Base-by-base conservation (phyloP, 768 basidiomycete genomes). In the Podaxis sp. region DNA sequence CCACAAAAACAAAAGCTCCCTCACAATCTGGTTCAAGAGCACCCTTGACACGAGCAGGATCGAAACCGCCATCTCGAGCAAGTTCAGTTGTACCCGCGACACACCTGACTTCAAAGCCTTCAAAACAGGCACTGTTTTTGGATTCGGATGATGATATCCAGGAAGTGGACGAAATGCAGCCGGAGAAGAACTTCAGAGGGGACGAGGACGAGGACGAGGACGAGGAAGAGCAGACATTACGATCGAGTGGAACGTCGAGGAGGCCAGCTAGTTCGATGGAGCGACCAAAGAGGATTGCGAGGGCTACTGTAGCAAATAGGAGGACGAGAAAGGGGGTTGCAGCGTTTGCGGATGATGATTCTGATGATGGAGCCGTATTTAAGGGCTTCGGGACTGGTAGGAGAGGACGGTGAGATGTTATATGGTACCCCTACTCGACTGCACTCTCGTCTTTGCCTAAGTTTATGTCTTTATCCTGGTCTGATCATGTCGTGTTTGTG, bases 331-430 rank as follows among this genome's bases (percentile, higher is more conserved):
- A 71, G 15, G 69, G 72, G 1, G 75, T 78, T 36, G 72, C 81
- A 11, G 72, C 80, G 17, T 7, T 22, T 46, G 44, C 17, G 3
- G 85, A 86, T 60, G 88, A 90, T 67, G 88, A 89, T 70, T 89
- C 87, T 10, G 90, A 90, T 67, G 86, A 90, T 62, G 89, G 81
- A 5, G 82, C 80, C 30, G 83, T 85, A n/a, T 91, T 91, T 75
- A 84, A 82, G 66, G 88, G 88, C 5, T 88, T 88, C 66, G 73
- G 71, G 66, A 75, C 68, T 55, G 76, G 54, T 7, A 62, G 48
- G 22, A 56, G 55, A 36, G 46, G 44, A 36, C 37, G 59, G 8
- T 53, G 40, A 60, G 7, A n/a, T n/a, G n/a, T n/a, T n/a, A n/a
- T n/a, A n/a, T 33, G 2, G 10, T 33, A 8, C 33, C 33, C 10